These are phyloP conservation scores for Malus domestica DNA, from an alignment of 306 rosid species.

Conservation along the genomic window ASM211411v1 NC_041790.1:2140001-2140500, in stretches of 20 bases:
- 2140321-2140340: neutral
- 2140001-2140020: neutral
- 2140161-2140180: conserved; percentile 95
- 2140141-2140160: conserved; percentile 97
- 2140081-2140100: conserved; percentile 92
- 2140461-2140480: neutral
- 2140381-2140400: neutral
- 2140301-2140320: neutral
- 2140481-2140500: neutral
- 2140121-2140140: conserved; percentile 77
- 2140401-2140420: neutral
- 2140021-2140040: conserved; percentile 4
- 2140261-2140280: neutral
- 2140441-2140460: neutral
- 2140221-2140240: neutral
- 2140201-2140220: neutral
- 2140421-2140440: neutral
- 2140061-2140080: conserved; percentile 51
- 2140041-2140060: conserved; percentile 5
- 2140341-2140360: neutral
- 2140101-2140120: conserved; percentile 99
- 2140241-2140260: neutral
- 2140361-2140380: neutral
- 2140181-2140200: conserved; percentile 3
- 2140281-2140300: neutral